phyloP scores from a whole-genome alignment of 345 rosid species.

The Garcia nutans region DNA sequence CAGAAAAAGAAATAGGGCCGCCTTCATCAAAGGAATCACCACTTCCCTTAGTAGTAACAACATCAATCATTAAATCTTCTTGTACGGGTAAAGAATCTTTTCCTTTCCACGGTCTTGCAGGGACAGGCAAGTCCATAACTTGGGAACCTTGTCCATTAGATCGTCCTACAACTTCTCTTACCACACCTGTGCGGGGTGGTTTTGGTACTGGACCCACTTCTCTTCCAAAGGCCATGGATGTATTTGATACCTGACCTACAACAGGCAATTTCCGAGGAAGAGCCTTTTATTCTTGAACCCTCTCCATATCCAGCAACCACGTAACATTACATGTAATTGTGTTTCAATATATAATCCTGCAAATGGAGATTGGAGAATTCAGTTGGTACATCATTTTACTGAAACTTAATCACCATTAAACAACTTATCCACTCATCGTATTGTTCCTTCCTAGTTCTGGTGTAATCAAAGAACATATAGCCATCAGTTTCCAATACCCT shows the following conservation, averaged over 20 bases:
- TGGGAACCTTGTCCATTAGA: conserved; percentile 31
- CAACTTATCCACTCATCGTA: not conserved
- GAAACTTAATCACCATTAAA: conserved; percentile 1
- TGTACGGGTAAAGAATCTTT: conserved; percentile 44
- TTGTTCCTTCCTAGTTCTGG: not conserved
- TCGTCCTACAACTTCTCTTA: conserved; percentile 46
- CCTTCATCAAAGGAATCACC: conserved; percentile 62
- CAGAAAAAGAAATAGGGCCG: conserved; percentile 73
- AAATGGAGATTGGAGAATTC: conserved; percentile 22
- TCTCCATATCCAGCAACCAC: conserved; percentile 53
- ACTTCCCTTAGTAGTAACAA: conserved; percentile 44
- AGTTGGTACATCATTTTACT: conserved; percentile 11
- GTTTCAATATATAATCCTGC: conserved; percentile 34
- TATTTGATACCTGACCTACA: conserved; percentile 41
- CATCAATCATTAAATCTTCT: conserved; percentile 45
- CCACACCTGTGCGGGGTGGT: conserved; percentile 40
- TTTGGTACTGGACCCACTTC: conserved; percentile 38
- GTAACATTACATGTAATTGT: conserved; percentile 38
- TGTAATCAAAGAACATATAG: not conserved
- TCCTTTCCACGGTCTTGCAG: conserved; percentile 59
- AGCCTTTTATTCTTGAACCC: conserved; percentile 52
- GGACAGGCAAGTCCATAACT: conserved; percentile 34
- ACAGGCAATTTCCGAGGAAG: conserved; percentile 53
- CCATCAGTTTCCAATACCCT: not conserved
- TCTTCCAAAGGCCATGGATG: conserved; percentile 29